Evolutionary conservation across 108 stramenopile species (phyloP).

Genomic region (Skeletonema menzelii): DNA sequence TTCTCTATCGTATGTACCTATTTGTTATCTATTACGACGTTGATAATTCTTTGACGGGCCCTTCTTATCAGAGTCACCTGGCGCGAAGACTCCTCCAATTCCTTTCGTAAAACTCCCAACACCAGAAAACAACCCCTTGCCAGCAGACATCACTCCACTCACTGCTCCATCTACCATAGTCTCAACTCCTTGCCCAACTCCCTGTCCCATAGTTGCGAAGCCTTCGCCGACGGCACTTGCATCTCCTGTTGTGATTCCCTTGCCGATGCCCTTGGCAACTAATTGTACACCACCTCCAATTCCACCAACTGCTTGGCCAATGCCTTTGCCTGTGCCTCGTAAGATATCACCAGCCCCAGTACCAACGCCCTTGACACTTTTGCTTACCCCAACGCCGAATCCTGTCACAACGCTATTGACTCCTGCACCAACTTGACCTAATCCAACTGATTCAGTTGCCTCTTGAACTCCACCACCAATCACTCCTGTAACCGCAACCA

Average conservation of each 20-base stretch:
- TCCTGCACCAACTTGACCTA: slow-evolving; percentile 74
- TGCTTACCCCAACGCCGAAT: slow-evolving; percentile 82
- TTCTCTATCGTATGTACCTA: not conserved
- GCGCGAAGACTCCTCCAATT: slow-evolving; percentile 62
- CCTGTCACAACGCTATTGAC: slow-evolving; percentile 89
- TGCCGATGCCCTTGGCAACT: slow-evolving; percentile 80
- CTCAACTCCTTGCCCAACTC: slow-evolving; percentile 79
- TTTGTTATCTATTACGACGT: not conserved
- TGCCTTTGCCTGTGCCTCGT: slow-evolving; percentile 81
- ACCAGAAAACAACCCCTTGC: slow-evolving; percentile 79
- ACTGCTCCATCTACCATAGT: slow-evolving; percentile 76
- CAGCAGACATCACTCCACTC: slow-evolving; percentile 74
- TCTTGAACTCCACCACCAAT: slow-evolving; percentile 79
- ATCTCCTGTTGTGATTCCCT: slow-evolving; percentile 77
- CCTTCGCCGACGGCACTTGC: slow-evolving; percentile 77
- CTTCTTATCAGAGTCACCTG: not conserved
- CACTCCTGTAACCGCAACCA: slow-evolving; percentile 51
- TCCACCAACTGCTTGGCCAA: slow-evolving; percentile 84
- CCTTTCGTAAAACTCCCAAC: slow-evolving; percentile 74
- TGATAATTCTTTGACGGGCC: not conserved
- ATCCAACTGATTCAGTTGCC: slow-evolving; percentile 69
- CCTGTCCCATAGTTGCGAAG: slow-evolving; percentile 61
- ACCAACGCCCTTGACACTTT: slow-evolving; percentile 79
- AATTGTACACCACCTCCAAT: slow-evolving; percentile 73
- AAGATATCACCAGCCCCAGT: slow-evolving; percentile 75